Evolutionary conservation across 257 asterid species (phyloP).

Genomic region (Ilex aquifolium): DNA sequence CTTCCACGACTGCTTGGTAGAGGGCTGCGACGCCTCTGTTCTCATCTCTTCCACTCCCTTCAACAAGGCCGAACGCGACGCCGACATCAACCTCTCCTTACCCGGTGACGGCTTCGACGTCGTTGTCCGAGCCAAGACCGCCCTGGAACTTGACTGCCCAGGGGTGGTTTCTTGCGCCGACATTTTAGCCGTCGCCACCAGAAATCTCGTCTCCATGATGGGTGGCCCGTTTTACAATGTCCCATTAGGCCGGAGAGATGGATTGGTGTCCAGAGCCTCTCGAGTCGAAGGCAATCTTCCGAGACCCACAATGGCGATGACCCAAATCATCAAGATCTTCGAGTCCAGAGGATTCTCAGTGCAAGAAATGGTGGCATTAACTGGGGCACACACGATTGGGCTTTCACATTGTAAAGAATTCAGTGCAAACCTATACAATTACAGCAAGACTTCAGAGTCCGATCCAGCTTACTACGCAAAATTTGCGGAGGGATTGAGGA

Average conservation of each 20-base stretch:
- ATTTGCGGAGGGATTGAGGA: constrained; percentile 50
- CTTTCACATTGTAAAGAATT: constrained; percentile 92
- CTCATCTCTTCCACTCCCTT: constrained; percentile 77
- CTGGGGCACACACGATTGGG: constrained; percentile 96
- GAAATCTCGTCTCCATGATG: constrained; percentile 71
- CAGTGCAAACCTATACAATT: constrained; percentile 56
- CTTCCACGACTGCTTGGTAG: constrained; percentile 86
- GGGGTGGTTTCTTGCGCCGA: constrained; percentile 91
- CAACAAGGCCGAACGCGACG: constrained; percentile 81
- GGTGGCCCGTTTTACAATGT: constrained; percentile 86
- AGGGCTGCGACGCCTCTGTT: constrained; percentile 90
- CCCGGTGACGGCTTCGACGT: constrained; percentile 98
- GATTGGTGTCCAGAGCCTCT: constrained; percentile 34
- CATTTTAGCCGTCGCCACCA: constrained; percentile 71
- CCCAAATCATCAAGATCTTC: constrained; percentile 52
- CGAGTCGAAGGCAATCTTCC: constrained; percentile 72
- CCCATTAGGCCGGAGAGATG: constrained; percentile 62
- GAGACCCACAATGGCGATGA: constrained; percentile 54
- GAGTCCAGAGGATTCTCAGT: constrained; percentile 45
- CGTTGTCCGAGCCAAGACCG: constrained; percentile 78
- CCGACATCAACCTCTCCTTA: constrained; percentile 85
- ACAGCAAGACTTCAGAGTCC: constrained; percentile 36
- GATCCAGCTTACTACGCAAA: constrained; percentile 70
- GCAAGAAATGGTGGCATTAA: constrained; percentile 78
- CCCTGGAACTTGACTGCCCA: constrained; percentile 79